Base-by-base conservation (phyloP, 2,329 filamentous ascomycete genomes). In the Lizonia empirigonia region DNA sequence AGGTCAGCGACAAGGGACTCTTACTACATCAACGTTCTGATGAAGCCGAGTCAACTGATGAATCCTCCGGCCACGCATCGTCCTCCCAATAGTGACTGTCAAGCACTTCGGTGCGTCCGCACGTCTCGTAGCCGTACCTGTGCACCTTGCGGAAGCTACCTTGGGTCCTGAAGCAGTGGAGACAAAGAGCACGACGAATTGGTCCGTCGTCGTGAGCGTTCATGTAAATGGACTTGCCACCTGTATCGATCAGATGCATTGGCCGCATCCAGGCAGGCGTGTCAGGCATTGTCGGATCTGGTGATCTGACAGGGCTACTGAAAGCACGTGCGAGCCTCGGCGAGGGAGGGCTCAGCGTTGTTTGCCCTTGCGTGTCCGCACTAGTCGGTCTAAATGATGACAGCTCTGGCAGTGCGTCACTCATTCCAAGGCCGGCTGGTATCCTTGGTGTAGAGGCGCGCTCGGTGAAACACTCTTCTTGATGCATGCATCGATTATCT, bases 21-120 rank as follows among this genome's bases (percentile, higher is more conserved):
- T n/a, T n/a, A 15, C 9, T 18, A 8, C 32, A 12, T 32, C n/a
- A 45, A 22, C 33, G 7, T 2, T 44, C 39, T 27, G 46, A 34
- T 1, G 10, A 16, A 5, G 29, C 4, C 5, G 34, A 50, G 7
- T 30, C 35, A 15, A 39, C 40, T 23, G 40, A 44, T 1, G 30
- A 46, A 4, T 42, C 45, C 7, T 40, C 50, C 13, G 44, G 34
- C 44, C 38, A 48, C 2, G 10, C 19, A 16, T 54, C 40, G 18
- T 29, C 23, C 19, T 70, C 62, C 68, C 65, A 72, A 27, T 67
- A 69, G 40, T 68, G 62, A 15, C 62, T 62, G n/a, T 68, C 53
- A 32, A 72, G 48, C 19, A 55, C 45, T 18, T 68, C 60, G 7
- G 59, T 53, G 8, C 54, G 40, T 30, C 63, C 65, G 47, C 69